Percentiles rank a stretch among this genome's conserved stretches.
These are phyloP conservation scores for Arabis alpina DNA, from an alignment of 345 rosid genomes.

Conservation along the genomic window DNA sequence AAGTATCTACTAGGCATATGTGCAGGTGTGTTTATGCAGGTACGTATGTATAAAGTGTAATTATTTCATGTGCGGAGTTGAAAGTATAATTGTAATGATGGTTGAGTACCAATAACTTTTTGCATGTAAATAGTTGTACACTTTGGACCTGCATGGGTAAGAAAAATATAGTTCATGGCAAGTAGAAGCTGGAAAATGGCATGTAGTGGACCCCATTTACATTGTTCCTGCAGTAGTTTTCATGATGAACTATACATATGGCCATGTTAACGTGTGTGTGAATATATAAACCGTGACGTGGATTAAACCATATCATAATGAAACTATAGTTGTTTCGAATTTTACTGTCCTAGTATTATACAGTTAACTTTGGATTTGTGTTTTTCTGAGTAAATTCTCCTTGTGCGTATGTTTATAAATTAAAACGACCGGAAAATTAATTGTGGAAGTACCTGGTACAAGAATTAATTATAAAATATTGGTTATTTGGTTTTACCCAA, in stretches of 20 bases:
- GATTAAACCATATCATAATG: background rate
- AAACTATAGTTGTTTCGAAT: background rate
- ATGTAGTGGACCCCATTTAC: conserved; percentile 30
- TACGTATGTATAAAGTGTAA: conserved; percentile 27
- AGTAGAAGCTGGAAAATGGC: conserved; percentile 28
- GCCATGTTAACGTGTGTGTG: conserved; percentile 18
- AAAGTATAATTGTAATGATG: conserved; percentile 28
- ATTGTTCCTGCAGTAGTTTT: conserved; percentile 21
- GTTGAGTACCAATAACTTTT: conserved; percentile 4
- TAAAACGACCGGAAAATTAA: conserved; percentile 3
- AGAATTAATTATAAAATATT: conserved; percentile 11
- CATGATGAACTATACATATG: conserved; percentile 24
- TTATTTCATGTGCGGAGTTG: conserved; percentile 15
- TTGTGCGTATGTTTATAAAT: too few relatives aligned
- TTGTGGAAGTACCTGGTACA: conserved; percentile 21
- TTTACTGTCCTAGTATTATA: background rate
- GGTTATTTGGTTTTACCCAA: background rate
- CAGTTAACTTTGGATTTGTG: too few relatives aligned
- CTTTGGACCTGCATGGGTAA: conserved; percentile 33
- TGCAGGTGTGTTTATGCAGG: conserved; percentile 21
- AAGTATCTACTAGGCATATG: background rate
- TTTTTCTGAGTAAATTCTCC: too few relatives aligned
- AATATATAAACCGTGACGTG: conserved; percentile 4
- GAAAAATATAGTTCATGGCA: conserved; percentile 15
- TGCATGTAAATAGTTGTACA: conserved; percentile 32